Percentiles rank a stretch among this genome's conserved stretches.
Conservation (phyloP, 1,284 basidiomycete species). For the Cerrena zonata region DNA sequence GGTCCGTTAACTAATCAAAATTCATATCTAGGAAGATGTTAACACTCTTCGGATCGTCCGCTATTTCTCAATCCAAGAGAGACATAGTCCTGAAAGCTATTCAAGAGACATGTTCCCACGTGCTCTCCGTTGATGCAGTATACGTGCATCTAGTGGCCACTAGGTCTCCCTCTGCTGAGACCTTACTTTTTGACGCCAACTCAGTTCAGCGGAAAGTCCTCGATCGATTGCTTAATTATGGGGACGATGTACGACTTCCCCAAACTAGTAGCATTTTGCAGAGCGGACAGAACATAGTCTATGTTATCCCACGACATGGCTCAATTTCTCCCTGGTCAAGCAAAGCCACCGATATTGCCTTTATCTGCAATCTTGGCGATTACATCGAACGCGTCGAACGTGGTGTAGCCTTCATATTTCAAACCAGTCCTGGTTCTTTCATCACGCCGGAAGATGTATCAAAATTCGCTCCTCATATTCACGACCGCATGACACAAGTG, state of each 20-base stretch:
- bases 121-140: conserved; percentile 75
- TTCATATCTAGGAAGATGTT: conserved; percentile 41
- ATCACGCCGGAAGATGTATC: conserved; percentile 41
- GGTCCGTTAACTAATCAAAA: neutral
- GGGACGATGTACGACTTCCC: conserved; percentile 64
- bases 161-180: conserved; percentile 41
- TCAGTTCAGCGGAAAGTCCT: conserved; percentile 55
- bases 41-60: conserved; percentile 66
- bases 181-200: conserved; percentile 39
- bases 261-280: conserved; percentile 40
- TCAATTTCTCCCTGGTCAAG: conserved; percentile 93
- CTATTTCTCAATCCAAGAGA: conserved; percentile 67
- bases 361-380: conserved; percentile 72
- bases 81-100: conserved; percentile 63
- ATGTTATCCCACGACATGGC: conserved; percentile 74
- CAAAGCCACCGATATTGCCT: conserved; percentile 94
- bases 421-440: conserved; percentile 34
- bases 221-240: conserved; percentile 79
- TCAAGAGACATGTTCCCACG: conserved; percentile 45
- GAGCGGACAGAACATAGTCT: conserved; percentile 46
- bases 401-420: conserved; percentile 71
- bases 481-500: conserved; percentile 95
- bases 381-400: conserved; percentile 81
- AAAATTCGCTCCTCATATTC: conserved; percentile 62
- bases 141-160: conserved; percentile 84